Conservation (phyloP, 306 rosid genomes). For the Lagenaria siceraria region DNA sequence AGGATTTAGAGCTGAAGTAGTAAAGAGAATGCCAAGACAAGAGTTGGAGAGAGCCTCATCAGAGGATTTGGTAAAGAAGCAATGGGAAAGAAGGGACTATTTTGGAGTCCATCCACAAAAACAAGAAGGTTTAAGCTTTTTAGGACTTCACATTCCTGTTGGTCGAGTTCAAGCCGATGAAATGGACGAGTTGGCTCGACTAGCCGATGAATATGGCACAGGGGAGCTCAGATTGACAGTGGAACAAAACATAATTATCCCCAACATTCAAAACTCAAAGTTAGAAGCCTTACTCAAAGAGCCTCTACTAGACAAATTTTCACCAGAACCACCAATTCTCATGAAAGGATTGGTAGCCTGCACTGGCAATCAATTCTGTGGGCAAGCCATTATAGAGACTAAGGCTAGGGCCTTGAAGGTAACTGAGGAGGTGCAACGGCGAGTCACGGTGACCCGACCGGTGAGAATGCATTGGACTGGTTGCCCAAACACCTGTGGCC, state of each 20-base stretch:
- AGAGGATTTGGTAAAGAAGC: slow-evolving; percentile 47
- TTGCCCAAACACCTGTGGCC: slow-evolving; percentile 84
- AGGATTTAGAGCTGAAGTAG: slow-evolving; percentile 86
- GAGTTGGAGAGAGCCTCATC: slow-evolving; percentile 53
- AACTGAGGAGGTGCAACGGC: slow-evolving; percentile 70
- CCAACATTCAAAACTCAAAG: slow-evolving; percentile 55
- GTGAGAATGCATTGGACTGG: slow-evolving; percentile 99
- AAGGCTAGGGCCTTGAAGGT: slow-evolving; percentile 80
- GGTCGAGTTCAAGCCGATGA: slow-evolving; percentile 89
- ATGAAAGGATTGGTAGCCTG: slow-evolving; percentile 90
- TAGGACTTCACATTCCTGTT: slow-evolving; percentile 84
- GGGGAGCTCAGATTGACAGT: slow-evolving; percentile 82
- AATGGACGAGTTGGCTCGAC: slow-evolving; percentile 69
- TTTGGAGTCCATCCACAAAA: slow-evolving; percentile 79
- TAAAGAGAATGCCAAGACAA: slow-evolving; percentile 63
- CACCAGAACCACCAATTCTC: slow-evolving; percentile 62
- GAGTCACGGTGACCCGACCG: slow-evolving; percentile 44
- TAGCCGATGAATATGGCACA: slow-evolving; percentile 62
- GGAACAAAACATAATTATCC: slow-evolving; percentile 82
- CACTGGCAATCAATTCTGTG: slow-evolving; percentile 90
- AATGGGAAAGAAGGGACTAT: slow-evolving; percentile 87
- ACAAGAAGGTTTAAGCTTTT: slow-evolving; percentile 63
- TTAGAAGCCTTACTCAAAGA: slow-evolving; percentile 47
- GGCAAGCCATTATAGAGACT: slow-evolving; percentile 92
- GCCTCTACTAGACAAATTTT: slow-evolving; percentile 44